Percentiles rank a stretch among this genome's conserved stretches.
These are phyloP conservation scores for Echium plantagineum DNA, from an alignment of 257 asterid species.

Conservation along the genomic window DNA sequence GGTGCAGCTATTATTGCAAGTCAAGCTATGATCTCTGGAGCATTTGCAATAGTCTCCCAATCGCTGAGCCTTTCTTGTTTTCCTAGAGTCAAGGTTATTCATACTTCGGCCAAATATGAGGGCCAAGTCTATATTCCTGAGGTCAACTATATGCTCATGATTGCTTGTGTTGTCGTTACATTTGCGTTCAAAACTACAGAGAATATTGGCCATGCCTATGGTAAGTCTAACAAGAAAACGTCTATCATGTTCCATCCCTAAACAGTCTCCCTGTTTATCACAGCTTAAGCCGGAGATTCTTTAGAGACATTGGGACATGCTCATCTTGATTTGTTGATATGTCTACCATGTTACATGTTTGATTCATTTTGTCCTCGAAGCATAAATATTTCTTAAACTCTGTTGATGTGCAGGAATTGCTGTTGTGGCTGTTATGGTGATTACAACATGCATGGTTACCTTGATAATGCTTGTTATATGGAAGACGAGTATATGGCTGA, in stretches of 20 bases:
- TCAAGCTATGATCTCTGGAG: constrained; percentile 73
- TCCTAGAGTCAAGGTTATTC: constrained; percentile 61
- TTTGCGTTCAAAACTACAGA: constrained; percentile 40
- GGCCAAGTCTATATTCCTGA: constrained; percentile 80
- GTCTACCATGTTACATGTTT: too few relatives aligned
- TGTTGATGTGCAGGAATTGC: constrained; percentile 38
- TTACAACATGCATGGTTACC: constrained; percentile 43
- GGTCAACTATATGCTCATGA: constrained; percentile 58
- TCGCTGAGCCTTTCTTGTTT: constrained; percentile 51
- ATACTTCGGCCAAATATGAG: constrained; percentile 51
- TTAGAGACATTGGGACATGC: too few relatives aligned
- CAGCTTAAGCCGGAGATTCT: too few relatives aligned
- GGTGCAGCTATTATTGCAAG: constrained; percentile 74
- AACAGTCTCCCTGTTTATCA: too few relatives aligned
- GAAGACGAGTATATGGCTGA: constrained; percentile 49
- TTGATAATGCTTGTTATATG: constrained; percentile 55
- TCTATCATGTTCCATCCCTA: too few relatives aligned
- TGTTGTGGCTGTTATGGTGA: constrained; percentile 55
- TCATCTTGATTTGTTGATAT: too few relatives aligned
- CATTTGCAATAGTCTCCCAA: constrained; percentile 54
- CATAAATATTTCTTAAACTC: too few relatives aligned
- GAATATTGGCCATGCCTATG: constrained; percentile 62
- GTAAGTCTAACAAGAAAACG: constrained; percentile 13
- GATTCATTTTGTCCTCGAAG: too few relatives aligned
- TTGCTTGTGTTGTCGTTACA: constrained; percentile 48